Evolutionary conservation across 176 grass and related monocot species (phyloP), one percentile per base, ranked within the genome.

Genomic region (Triticum dicoccoides): DNA sequence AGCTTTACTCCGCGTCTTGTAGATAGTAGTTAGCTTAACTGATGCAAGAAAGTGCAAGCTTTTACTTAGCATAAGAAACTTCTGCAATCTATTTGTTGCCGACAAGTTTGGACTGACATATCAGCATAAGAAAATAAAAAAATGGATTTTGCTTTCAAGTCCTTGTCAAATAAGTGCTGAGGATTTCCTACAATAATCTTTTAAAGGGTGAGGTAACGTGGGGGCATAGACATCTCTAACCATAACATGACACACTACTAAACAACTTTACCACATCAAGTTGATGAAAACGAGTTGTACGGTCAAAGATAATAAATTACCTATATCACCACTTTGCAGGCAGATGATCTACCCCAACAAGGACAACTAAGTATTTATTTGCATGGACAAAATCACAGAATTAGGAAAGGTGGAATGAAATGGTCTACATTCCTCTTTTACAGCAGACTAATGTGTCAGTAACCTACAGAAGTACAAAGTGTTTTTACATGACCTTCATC

Each of bases 251-350:
- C 86, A 79, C 82, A 79, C 63, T 85, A 85, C 32, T 88, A 82
- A 91, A 91, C 78, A 88, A 88, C 86, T 88, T 88, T 85, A 85
- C 78, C 25, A 1, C 83, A 78, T 42, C 89, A 84, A 88, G 65
- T 88, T 85, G 90, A 86, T 66, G 86, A 91, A 85, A 91, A 85
- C 25, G 58, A 88, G 82, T 66, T 85, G 90, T 88, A 85, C 65
- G 42, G 63, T 61, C 56, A 58, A 56, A 64, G 63, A 78, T 85
- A 72, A 82, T 71, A 88, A 67, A 76, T 76, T 52, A 65, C 52
- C 6, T 71, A 32, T 52, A 68, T 18, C 51, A 81, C 77, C 24
- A 77, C 82, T 82, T 82, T 78, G 90, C 64, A 85, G 86, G 64
- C 39, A 88, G 83, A 86, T 85, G 84, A 70, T 88, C 64, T 27